Evolutionary conservation across 108 stramenopile genomes (phyloP), one percentile per base, ranked within the genome.

Genomic region (Pseudonitzschia multiseries): DNA sequence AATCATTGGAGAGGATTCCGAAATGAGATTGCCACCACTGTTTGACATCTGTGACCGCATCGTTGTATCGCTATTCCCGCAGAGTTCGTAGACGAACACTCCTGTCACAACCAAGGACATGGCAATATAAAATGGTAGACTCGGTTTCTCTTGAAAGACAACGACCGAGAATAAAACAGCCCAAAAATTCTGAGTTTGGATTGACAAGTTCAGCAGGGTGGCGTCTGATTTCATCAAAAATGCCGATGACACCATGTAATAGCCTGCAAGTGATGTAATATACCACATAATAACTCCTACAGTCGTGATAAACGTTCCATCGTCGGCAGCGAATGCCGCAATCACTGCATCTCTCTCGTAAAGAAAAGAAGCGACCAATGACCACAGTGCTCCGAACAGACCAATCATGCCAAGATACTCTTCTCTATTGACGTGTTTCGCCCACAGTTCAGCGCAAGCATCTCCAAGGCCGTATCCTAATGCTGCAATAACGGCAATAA

Each of bases 1-100:
- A 2, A 36, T 36, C 36, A 36, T 8, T 8, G 46, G 46, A 48
- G 46, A 8, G 4, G 46, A 48, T 14, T 48, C 46, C 1, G 46
- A 8, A 18, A 2, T 10, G 18, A 48, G 4, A 2, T 48, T 10
- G 17, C 2, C 14, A 48, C 12, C 1, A 18, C 2, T 18, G 17
- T 48, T 48, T 2, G 18, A 48, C 13, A 10, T 48, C 46, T 14
- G 17, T 14, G 4, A 8, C 2, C 9, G 14, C 13, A 48, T 48
- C 18, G 9, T 48, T 48, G 13, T 26, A 2, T 62, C 33, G 14
- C 36, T 5, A 73, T 76, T 70, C 18, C 76, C 76, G 29, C 57
- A 43, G 18, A 77, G 77, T 65, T 99, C 94, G 73, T 99, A 99
- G 10, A 93, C 67, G 59, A 90, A 72, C 2, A 97, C 93, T 53